phyloP scores from a whole-genome alignment of 2,329 filamentous ascomycete species.

The Graphiopsis chlorocephala region DNA sequence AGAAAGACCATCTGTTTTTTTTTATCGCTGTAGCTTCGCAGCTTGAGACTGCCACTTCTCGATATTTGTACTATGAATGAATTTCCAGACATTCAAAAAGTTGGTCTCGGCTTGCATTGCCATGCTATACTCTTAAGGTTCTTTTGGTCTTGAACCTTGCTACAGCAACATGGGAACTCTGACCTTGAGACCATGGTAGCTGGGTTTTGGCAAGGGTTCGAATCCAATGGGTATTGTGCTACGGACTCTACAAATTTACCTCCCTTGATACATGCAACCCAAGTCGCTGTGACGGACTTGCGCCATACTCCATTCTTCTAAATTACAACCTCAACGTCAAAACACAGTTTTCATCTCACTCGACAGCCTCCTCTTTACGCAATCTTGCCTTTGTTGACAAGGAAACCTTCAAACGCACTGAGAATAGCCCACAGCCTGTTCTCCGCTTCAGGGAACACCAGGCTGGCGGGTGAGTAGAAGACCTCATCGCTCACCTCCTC shows the following conservation, averaged over 20 bases:
- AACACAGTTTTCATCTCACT: too few relatives aligned
- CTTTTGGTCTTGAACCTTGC: background rate
- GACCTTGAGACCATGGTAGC: background rate
- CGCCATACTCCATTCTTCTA: background rate
- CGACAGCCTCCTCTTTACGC: background rate
- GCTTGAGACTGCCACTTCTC: background rate
- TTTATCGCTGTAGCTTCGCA: background rate
- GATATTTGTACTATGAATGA: background rate
- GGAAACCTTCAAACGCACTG: conserved; percentile 77
- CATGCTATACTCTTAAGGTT: background rate
- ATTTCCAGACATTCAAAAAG: background rate
- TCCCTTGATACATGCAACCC: background rate
- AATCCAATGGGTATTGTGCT: background rate
- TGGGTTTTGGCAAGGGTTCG: background rate
- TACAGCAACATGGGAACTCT: background rate
- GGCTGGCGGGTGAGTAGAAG: conserved; percentile 79
- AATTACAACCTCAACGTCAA: background rate
- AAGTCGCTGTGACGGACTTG: background rate
- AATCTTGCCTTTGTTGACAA: conserved; percentile 90
- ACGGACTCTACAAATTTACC: background rate
- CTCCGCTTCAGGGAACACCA: conserved; percentile 93
- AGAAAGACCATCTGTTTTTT: background rate
- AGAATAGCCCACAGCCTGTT: conserved; percentile 91
- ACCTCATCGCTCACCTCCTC: conserved; percentile 95
- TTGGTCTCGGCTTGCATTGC: background rate